These are phyloP conservation scores for Posidonia australis DNA, from an alignment of 106 monocot species.

Conservation along the genomic window DNA sequence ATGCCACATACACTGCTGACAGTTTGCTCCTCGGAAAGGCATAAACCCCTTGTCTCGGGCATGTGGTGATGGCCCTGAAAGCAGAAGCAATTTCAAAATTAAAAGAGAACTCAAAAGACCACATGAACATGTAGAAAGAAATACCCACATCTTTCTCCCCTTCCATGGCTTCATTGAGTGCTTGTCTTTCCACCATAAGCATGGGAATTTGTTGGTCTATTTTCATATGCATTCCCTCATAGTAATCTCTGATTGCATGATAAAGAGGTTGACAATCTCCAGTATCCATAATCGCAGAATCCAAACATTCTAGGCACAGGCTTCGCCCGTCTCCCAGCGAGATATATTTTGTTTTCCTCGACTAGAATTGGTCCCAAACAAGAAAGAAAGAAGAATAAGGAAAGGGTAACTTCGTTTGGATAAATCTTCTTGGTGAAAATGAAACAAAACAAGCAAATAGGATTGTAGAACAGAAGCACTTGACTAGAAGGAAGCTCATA, in stretches of 20 bases:
- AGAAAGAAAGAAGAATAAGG: too few species aligned
- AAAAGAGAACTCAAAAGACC: background rate
- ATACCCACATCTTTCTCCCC: constrained; percentile 81
- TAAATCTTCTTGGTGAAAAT: too few species aligned
- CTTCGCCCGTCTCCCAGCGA: constrained; percentile 78
- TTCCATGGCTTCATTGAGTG: constrained; percentile 98
- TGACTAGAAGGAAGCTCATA: too few species aligned
- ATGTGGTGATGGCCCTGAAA: constrained; percentile 73
- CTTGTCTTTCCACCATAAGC: constrained; percentile 95
- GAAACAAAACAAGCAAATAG: too few species aligned
- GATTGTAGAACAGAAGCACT: too few species aligned
- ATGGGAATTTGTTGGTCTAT: constrained; percentile 98
- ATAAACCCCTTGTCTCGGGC: constrained; percentile 94
- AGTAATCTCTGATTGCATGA: constrained; percentile 89
- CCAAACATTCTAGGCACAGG: constrained; percentile 88
- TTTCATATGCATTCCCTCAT: constrained; percentile 96
- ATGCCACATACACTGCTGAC: constrained; percentile 63
- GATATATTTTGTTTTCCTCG: constrained; percentile 63
- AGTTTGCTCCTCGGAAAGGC: constrained; percentile 88
- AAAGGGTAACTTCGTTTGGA: too few species aligned
- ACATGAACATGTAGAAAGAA: background rate
- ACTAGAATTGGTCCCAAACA: constrained; percentile 21
- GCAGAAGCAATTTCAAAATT: background rate
- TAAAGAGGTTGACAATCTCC: constrained; percentile 94
- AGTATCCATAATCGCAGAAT: constrained; percentile 89